A percentile compares a stretch with the other conserved stretches of the same genome.
Evolutionary conservation across 1,139 yeast species (phyloP).

Genomic region (Hyphopichia buzzinii): DNA sequence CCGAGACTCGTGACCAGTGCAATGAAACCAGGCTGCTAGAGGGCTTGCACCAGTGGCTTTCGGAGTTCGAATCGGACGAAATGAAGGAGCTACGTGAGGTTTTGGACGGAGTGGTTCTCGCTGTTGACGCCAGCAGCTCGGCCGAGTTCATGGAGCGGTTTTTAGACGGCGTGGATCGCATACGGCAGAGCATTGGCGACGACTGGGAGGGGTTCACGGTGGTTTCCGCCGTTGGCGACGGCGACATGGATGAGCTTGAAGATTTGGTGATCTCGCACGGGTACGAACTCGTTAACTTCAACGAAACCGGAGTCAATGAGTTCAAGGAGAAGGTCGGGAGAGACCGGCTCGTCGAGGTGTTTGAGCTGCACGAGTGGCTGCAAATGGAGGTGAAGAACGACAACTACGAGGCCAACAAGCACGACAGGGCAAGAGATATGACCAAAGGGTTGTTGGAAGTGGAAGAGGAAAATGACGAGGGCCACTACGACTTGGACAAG

Average conservation of each 20-base stretch:
- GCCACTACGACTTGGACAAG: constrained; percentile 10
- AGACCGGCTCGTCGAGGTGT: constrained; percentile 33
- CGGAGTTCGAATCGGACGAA: constrained; percentile 31
- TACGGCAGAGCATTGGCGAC: constrained; percentile 14
- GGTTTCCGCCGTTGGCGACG: constrained; percentile 21
- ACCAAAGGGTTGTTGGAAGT: constrained; percentile 21
- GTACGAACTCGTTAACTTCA: constrained; percentile 29
- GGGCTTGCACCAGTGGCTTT: constrained; percentile 25
- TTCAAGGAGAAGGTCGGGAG: constrained; percentile 25
- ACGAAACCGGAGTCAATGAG: constrained; percentile 23
- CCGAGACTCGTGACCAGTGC: constrained; percentile 16
- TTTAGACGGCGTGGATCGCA: constrained; percentile 13
- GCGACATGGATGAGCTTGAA: constrained; percentile 23
- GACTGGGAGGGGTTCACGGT: constrained; percentile 24
- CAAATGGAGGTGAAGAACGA: constrained; percentile 15
- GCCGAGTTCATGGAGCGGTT: constrained; percentile 13
- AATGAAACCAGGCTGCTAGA: constrained; percentile 7
- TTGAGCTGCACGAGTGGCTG: constrained; percentile 43
- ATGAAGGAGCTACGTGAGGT: constrained; percentile 37
- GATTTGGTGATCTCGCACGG: constrained; percentile 30
- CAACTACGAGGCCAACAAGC: constrained; percentile 18
- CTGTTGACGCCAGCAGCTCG: constrained; percentile 24
- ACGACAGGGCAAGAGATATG: constrained; percentile 26
- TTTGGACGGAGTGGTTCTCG: constrained; percentile 38
- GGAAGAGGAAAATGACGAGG: constrained; percentile 8